Percentiles rank a stretch among this genome's conserved stretches.
Evolutionary conservation across 1,284 basidiomycete genomes (phyloP).

Genomic region (Amylostereum areolatum): DNA sequence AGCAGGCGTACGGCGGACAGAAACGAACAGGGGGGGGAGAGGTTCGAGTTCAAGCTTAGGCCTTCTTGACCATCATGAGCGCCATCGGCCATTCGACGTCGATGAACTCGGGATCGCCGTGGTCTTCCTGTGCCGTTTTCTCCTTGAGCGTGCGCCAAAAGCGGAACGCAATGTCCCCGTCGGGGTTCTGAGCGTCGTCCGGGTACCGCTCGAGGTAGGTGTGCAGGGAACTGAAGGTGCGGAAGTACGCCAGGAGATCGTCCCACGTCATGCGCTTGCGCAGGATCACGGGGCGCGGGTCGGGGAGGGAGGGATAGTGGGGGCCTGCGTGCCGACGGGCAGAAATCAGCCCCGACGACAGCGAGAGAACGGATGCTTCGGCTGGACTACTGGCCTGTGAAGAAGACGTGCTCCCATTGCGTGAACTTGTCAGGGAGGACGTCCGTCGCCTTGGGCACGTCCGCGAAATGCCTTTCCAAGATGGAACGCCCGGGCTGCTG

Average conservation of each 20-base stretch:
- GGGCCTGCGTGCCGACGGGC: slow-evolving; percentile 18
- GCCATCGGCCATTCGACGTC: slow-evolving; percentile 73
- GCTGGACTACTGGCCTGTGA: slow-evolving; percentile 36
- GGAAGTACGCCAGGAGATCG: slow-evolving; percentile 62
- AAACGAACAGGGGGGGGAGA: too few relatives aligned
- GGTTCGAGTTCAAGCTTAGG: background rate
- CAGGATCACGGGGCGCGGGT: slow-evolving; percentile 49
- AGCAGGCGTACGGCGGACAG: too few relatives aligned
- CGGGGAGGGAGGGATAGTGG: slow-evolving; percentile 39
- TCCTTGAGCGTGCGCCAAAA: slow-evolving; percentile 33
- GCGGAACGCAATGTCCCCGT: slow-evolving; percentile 60
- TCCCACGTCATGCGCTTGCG: slow-evolving; percentile 58
- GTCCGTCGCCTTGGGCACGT: slow-evolving; percentile 54
- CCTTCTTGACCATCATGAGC: slow-evolving; percentile 44
- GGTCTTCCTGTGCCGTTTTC: slow-evolving; percentile 33
- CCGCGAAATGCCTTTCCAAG: slow-evolving; percentile 65
- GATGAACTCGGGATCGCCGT: slow-evolving; percentile 37
- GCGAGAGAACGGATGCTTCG: background rate
- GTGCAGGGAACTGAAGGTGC: slow-evolving; percentile 70
- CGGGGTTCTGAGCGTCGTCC: slow-evolving; percentile 38
- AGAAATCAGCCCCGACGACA: background rate
- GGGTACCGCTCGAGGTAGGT: slow-evolving; percentile 65
- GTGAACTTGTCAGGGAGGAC: slow-evolving; percentile 29
- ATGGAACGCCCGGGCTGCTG: slow-evolving; percentile 76
- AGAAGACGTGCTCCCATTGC: slow-evolving; percentile 47